A percentile compares a stretch with the other conserved stretches of the same genome.
phyloP scores from a whole-genome alignment of 352 stramenopile genomes.

The Globisporangium paddicum region DNA sequence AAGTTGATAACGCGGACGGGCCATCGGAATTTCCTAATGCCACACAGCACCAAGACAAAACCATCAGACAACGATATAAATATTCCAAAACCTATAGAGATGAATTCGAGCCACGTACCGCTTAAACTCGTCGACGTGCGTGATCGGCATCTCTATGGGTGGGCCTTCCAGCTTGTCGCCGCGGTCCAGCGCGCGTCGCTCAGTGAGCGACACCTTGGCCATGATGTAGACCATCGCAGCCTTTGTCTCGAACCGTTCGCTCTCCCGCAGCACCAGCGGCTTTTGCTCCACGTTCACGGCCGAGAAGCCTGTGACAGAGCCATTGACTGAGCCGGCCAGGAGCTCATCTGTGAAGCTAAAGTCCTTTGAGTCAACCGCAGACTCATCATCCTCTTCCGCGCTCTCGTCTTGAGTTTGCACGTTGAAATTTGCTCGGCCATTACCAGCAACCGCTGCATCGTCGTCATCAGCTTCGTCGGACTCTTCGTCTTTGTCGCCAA shows the following conservation, averaged over 20 bases:
- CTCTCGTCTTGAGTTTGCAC: background rate
- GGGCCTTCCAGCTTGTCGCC: slow-evolving; percentile 30
- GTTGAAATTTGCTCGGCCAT: background rate
- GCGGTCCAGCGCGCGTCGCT: slow-evolving; percentile 26
- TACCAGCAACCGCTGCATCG: background rate
- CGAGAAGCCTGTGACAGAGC: background rate
- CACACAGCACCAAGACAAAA: background rate
- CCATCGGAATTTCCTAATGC: slow-evolving; percentile 72
- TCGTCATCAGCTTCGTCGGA: background rate
- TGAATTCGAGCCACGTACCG: slow-evolving; percentile 21
- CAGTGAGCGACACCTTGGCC: slow-evolving; percentile 21
- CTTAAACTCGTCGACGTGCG: slow-evolving; percentile 39
- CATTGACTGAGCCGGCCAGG: background rate
- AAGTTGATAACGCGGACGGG: slow-evolving; percentile 59
- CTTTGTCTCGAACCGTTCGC: slow-evolving; percentile 6
- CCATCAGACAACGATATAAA: background rate
- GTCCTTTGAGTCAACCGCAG: background rate
- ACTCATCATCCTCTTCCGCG: background rate
- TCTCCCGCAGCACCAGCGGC: background rate
- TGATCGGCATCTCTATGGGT: slow-evolving; percentile 39
- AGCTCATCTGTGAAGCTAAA: slow-evolving; percentile 7
- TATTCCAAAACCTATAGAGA: no score
- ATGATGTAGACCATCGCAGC: slow-evolving; percentile 20
- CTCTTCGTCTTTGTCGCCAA: slow-evolving; percentile 6
- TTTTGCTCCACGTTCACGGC: background rate